These are phyloP conservation scores for Trichaptum fuscoviolaceum DNA, from an alignment of 768 basidiomycete genomes.

Conservation along the genomic window DNA sequence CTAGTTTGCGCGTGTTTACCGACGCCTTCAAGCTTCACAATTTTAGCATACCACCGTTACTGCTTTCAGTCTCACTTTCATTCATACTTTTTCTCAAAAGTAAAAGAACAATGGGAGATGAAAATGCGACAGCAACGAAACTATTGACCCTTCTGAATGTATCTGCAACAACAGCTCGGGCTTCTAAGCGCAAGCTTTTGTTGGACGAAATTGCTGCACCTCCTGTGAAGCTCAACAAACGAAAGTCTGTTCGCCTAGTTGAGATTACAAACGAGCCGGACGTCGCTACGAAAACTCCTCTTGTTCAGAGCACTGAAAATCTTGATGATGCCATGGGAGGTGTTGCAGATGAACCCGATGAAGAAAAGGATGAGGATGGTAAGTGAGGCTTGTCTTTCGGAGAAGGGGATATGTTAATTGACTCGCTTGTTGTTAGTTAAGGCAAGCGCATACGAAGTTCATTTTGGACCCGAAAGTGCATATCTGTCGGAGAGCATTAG, in stretches of 20 bases:
- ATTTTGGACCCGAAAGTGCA: conserved; percentile 10
- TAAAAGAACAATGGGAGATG: conserved; percentile 19
- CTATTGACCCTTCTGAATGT: conserved; percentile 88
- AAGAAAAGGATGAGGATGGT: conserved; percentile 14
- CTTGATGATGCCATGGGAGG: conserved; percentile 9
- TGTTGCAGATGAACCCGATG: conserved; percentile 14
- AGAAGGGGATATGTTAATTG: background rate
- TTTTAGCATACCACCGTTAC: background rate
- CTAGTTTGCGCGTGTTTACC: background rate
- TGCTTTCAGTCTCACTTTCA: no score
- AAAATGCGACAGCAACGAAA: conserved; percentile 62
- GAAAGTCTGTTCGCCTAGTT: conserved; percentile 36
- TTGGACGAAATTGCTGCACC: conserved; percentile 33
- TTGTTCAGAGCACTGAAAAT: conserved; percentile 4
- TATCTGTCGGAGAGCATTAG: conserved; percentile 5
- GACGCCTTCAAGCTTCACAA: background rate
- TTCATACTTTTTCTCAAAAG: background rate
- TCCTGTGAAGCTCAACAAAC: conserved; percentile 65
- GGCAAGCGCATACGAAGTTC: conserved; percentile 12
- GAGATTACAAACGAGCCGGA: background rate
- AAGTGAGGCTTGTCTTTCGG: conserved; percentile 2
- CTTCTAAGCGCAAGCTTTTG: conserved; percentile 43
- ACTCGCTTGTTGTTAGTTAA: background rate
- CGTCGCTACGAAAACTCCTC: background rate
- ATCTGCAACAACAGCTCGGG: conserved; percentile 64